Evolutionary conservation across 2,329 filamentous ascomycete species (phyloP).

Genomic region (Aspergillus neotritici): DNA sequence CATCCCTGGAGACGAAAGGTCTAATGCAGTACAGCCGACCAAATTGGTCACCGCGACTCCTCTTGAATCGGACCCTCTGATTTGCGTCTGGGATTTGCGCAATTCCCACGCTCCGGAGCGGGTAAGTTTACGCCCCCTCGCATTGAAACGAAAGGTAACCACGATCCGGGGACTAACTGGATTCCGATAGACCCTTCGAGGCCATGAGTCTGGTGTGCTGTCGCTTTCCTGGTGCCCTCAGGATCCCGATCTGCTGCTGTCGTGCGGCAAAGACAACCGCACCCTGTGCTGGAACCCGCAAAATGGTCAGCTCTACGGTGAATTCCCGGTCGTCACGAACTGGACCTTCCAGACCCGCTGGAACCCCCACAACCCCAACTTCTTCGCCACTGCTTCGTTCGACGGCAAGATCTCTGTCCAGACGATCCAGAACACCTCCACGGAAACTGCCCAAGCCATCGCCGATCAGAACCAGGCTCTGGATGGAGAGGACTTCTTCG

Average conservation of each 20-base stretch:
- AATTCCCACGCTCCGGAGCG: constrained; percentile 91
- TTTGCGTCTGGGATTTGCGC: constrained; percentile 88
- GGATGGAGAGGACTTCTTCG: constrained; percentile 94
- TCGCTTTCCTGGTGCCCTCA: constrained; percentile 94
- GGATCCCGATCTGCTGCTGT: constrained; percentile 81
- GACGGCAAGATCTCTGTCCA: constrained; percentile 94
- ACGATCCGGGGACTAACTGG: constrained; percentile 8
- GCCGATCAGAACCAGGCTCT: constrained; percentile 61
- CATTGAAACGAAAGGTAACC: no score
- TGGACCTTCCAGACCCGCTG: constrained; percentile 97
- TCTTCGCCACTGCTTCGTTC: constrained; percentile 93
- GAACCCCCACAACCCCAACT: constrained; percentile 84
- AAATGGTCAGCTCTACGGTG: constrained; percentile 78
- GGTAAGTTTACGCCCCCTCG: constrained; percentile 25
- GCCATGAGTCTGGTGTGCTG: constrained; percentile 90
- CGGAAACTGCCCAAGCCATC: constrained; percentile 58
- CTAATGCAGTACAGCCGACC: constrained; percentile 54
- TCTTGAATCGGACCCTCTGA: constrained; percentile 79
- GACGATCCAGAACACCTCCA: constrained; percentile 89
- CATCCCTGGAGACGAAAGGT: neutral
- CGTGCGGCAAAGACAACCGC: constrained; percentile 92
- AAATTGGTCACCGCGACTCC: constrained; percentile 90
- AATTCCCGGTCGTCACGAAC: constrained; percentile 97
- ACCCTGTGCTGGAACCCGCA: constrained; percentile 96
- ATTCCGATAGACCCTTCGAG: constrained; percentile 61